Conservation (phyloP, 176 grass and related monocot genomes). For the Sorghum bicolor region DNA sequence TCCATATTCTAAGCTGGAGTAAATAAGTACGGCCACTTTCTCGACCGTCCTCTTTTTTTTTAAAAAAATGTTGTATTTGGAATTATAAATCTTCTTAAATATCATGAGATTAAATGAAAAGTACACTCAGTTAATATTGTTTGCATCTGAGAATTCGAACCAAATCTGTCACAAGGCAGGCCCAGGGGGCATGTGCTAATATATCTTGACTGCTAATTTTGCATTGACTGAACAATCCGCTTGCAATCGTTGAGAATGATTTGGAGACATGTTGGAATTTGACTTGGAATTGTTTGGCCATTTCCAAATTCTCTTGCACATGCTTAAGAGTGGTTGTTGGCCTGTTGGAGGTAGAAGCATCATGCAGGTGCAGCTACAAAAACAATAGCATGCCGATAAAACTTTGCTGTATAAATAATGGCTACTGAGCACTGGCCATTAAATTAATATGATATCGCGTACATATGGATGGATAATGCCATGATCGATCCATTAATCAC, state of each 20-base stretch:
- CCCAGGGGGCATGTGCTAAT: background rate
- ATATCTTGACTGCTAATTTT: background rate
- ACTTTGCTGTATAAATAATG: background rate
- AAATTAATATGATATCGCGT: background rate
- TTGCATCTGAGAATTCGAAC: background rate
- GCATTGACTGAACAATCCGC: background rate
- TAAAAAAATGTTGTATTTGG: background rate
- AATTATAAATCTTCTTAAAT: background rate
- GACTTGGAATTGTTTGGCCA: conserved; percentile 32
- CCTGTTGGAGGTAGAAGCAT: conserved; percentile 8
- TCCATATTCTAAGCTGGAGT: background rate
- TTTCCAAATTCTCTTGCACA: conserved; percentile 33
- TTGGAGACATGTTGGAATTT: conserved; percentile 22
- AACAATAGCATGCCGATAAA: background rate
- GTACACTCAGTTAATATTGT: background rate
- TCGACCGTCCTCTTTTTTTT: background rate
- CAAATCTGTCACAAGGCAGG: background rate
- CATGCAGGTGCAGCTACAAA: conserved; percentile 18
- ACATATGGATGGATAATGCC: background rate
- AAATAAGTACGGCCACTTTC: background rate
- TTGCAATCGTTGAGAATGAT: background rate
- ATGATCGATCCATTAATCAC: background rate
- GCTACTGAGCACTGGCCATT: background rate
- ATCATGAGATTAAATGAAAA: background rate
- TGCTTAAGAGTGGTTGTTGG: conserved; percentile 24